Evolutionary conservation across 1,139 yeast genomes (phyloP), one percentile per base, ranked within the genome.

Genomic region (Lizanozyma gosingica): DNA sequence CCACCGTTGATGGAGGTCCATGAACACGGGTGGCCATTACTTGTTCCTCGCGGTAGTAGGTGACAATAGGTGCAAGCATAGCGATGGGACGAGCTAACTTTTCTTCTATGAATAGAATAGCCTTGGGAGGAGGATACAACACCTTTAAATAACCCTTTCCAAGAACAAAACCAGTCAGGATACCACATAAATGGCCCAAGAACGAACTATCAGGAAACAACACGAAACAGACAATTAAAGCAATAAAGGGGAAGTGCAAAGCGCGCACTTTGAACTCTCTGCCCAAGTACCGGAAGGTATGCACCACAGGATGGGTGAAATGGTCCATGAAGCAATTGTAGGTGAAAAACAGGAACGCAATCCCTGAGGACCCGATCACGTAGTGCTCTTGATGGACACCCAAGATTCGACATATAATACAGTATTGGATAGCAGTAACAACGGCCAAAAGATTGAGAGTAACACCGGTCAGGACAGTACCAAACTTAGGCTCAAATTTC

Each of bases 401-500:
- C 1, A 81, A 52, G 3, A 77, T 22, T 11, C 11, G 29, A 22
- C 29, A 22, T 6, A 22, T 11, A 4, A 65, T 6, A 52, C 85
- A 76, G 62, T 78, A 85, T 27, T 77, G 75, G 17, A 88, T 55
- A 3, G 84, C 96, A 1, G 92, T 73, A 6, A 78, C 60, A 1
- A 83, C 80, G 0, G 95, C 83, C 42, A 83, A 61, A 18, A 84
- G 65, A 57, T 87, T 86, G 44, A 90, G 66, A 16, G 88, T 81
- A 40, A 90, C 70, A 1, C 95, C 97, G 2, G 97, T 84, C 56
- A 85, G 78, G 1, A 90, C 81, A 0, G 97, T 88, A 8, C 97
- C 97, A 51, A 87, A 83, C 22, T 65, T 59, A 41, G 70, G 65
- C 63, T 90, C 97, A 59, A 81, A 88, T 40, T 73, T 67, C 27